Base-by-base conservation (phyloP, 495 filamentous ascomycete species). In the Daldinia loculata region DNA sequence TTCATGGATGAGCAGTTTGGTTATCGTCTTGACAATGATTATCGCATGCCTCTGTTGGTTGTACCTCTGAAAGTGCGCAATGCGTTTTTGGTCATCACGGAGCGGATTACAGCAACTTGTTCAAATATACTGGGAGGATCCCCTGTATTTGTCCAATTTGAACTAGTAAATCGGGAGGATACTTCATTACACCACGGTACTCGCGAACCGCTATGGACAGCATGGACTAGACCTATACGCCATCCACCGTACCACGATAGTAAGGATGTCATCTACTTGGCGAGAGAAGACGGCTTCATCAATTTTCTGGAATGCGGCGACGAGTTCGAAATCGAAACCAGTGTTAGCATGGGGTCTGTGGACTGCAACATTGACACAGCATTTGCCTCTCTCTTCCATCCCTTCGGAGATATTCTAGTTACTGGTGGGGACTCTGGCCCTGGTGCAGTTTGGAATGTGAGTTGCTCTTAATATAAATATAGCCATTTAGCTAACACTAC, bases 361-460 rank as follows among this genome's bases (percentile, higher is more conserved):
- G 80, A 86, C 15, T 86, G 86, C 75, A 89, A 88, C 59, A 87
- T 92, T 56, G 87, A 87, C 30, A 86, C 79, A 1, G 89, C 89
- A 3, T 92, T 94, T 77, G 87, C 91, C n/a, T 84, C 82, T 50
- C 67, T 81, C 3, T 78, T 73, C 48, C 74, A 77, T 56, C 66
- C 83, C 7, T 86, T 85, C 58, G 88, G 88, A 24, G 95, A 98
- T 75, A 81, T 96, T 41, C 84, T 98, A 45, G 80, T 97, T 19
- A 87, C 91, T 6, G 92, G 90, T 15, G 93, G 95, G n/a, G 89
- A 91, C 59, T 89, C 89, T 52, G 91, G 93, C n/a, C 84, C 89
- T 69, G 95, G 95, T 6, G 89, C 90, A 0, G 84, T 94, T 11
- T 96, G 91, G 83, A 81, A 88, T 69, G 89, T 92, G 77, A 80